Conservation (phyloP, 177 flowering plant genomes). For the Vitis hybrid region DNA sequence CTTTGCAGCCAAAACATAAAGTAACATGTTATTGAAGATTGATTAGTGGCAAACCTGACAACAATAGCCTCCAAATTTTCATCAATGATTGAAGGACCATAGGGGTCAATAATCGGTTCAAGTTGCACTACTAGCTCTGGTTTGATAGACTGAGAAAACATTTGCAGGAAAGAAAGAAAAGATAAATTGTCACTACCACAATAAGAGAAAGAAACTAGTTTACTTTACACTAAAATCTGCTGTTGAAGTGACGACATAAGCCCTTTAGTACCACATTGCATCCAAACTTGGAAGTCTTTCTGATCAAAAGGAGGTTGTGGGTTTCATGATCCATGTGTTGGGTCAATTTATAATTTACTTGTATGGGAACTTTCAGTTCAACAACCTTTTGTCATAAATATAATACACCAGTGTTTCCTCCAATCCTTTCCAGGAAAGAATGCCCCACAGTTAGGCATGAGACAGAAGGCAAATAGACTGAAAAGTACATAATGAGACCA, state of each 20-base stretch:
- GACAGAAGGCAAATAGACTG: neutral
- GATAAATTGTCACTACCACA: neutral
- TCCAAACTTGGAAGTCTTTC: neutral
- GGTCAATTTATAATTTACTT: neutral
- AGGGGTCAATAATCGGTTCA: conserved; percentile 80
- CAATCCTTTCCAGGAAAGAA: neutral
- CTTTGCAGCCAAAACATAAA: neutral
- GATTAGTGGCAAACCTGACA: conserved; percentile 58
- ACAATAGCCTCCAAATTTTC: conserved; percentile 82
- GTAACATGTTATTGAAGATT: conserved; percentile 2
- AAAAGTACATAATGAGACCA: neutral
- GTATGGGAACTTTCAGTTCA: neutral
- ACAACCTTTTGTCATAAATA: neutral
- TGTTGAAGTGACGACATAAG: neutral
- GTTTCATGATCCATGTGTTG: neutral
- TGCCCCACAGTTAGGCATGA: neutral
- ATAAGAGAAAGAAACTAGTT: neutral
- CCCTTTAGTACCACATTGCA: neutral
- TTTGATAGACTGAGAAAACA: conserved; percentile 56
- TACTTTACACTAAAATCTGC: neutral
- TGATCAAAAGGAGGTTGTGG: neutral
- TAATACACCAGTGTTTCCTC: neutral
- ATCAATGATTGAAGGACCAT: conserved; percentile 84
- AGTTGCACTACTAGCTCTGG: conserved; percentile 64
- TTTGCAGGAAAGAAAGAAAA: neutral